Evolutionary conservation across 805 yeast genomes (phyloP).

Genomic region (Metschnikowia drakensbergensis): DNA sequence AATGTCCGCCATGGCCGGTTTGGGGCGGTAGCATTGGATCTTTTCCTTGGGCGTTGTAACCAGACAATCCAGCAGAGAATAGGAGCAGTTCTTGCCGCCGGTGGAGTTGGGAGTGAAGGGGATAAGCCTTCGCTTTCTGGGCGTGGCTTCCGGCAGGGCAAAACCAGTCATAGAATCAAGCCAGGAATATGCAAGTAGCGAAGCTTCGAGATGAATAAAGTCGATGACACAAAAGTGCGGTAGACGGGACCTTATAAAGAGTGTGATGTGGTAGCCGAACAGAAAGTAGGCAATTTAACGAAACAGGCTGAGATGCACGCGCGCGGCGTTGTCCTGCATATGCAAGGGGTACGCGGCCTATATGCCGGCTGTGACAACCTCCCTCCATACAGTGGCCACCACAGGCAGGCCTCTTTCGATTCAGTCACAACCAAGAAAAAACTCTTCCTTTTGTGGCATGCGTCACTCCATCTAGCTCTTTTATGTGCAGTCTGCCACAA

Average conservation of each 20-base stretch:
- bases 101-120: not conserved
- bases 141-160: conserved; percentile 1
- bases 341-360: not conserved
- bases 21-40: not conserved
- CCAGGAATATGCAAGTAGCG: no score
- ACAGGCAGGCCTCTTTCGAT: not conserved
- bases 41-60: not conserved
- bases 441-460: no score
- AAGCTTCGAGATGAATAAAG: no score
- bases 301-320: not conserved
- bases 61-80: not conserved
- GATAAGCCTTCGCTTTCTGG: not conserved
- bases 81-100: not conserved
- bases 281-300: not conserved
- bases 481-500: no score
- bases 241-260: not conserved
- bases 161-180: not conserved
- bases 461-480: no score
- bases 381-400: not conserved
- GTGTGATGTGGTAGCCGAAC: not conserved
- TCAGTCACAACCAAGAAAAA: no score
- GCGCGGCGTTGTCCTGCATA: not conserved
- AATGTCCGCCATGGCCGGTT: not conserved
- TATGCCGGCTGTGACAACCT: not conserved
- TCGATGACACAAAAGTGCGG: not conserved